Conservation (phyloP, 2,329 filamentous ascomycete genomes). For the Mycocentrospora acerina region DNA sequence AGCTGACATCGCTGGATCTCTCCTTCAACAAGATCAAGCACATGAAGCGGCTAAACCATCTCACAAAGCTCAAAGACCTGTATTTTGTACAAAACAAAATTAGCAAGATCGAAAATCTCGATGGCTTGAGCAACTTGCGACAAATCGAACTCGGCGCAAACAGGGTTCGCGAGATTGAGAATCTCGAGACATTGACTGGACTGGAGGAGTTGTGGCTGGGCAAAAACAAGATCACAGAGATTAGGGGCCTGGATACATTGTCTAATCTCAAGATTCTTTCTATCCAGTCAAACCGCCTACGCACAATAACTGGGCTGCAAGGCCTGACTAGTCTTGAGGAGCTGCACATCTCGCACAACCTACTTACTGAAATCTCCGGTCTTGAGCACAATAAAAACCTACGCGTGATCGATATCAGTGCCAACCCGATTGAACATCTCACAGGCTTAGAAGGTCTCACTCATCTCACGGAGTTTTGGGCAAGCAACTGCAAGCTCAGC, state of each 20-base stretch:
- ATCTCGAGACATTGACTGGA: slow-evolving; percentile 72
- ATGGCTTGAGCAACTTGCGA: slow-evolving; percentile 70
- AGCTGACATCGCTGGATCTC: slow-evolving; percentile 79
- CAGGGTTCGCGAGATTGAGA: slow-evolving; percentile 83
- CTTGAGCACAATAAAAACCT: slow-evolving; percentile 57
- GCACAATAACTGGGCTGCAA: slow-evolving; percentile 73
- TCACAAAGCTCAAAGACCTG: slow-evolving; percentile 76
- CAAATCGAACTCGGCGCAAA: slow-evolving; percentile 93
- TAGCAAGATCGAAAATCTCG: slow-evolving; percentile 78
- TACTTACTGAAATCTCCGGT: slow-evolving; percentile 74
- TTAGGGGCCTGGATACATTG: slow-evolving; percentile 73
- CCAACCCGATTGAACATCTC: slow-evolving; percentile 78
- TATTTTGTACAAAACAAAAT: slow-evolving; percentile 98
- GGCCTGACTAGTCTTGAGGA: slow-evolving; percentile 78
- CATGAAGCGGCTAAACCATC: slow-evolving; percentile 82
- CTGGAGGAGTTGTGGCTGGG: slow-evolving; percentile 92
- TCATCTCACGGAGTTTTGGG: slow-evolving; percentile 89
- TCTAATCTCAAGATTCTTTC: slow-evolving; percentile 83
- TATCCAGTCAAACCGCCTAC: slow-evolving; percentile 93
- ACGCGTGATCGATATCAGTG: slow-evolving; percentile 82
- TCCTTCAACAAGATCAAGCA: slow-evolving; percentile 99
- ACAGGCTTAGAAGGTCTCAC: slow-evolving; percentile 68
- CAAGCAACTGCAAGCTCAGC: slow-evolving; percentile 78
- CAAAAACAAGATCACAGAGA: slow-evolving; percentile 92
- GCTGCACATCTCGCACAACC: slow-evolving; percentile 93